Evolutionary conservation across 1,139 yeast species (phyloP).

Genomic region (Geotrichum citri-aurantii): DNA sequence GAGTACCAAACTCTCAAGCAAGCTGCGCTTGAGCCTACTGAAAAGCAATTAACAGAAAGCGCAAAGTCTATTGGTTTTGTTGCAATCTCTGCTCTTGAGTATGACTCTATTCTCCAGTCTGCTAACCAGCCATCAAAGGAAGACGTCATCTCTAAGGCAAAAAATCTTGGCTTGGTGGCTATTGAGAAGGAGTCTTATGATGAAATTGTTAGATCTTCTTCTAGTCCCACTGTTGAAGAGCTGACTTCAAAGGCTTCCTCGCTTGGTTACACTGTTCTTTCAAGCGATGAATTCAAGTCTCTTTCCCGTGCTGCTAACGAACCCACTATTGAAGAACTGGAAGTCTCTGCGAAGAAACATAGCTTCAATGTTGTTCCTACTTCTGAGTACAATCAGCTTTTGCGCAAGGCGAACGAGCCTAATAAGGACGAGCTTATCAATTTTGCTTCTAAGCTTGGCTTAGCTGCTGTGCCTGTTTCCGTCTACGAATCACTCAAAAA

Average conservation of each 20-base stretch:
- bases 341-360: conserved; percentile 22
- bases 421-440: conserved; percentile 28
- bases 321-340: conserved; percentile 21
- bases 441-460: conserved; percentile 32
- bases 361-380: conserved; percentile 18
- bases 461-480: conserved; percentile 29
- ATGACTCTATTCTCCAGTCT: conserved; percentile 15
- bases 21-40: conserved; percentile 24
- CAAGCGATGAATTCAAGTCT: conserved; percentile 24
- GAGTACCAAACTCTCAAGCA: conserved; percentile 15
- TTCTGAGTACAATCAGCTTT: conserved; percentile 9
- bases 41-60: conserved; percentile 14
- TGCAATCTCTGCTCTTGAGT: conserved; percentile 13
- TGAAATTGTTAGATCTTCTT: conserved; percentile 37
- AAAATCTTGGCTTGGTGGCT: conserved; percentile 25
- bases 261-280: conserved; percentile 32
- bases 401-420: conserved; percentile 13
- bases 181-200: conserved; percentile 30
- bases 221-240: conserved; percentile 23
- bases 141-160: conserved; percentile 36
- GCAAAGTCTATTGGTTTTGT: conserved; percentile 26
- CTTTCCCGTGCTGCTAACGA: conserved; percentile 23
- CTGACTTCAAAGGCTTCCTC: conserved; percentile 30
- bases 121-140: conserved; percentile 38
- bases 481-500: conserved; percentile 10